Evolutionary conservation across 768 basidiomycete species (phyloP), one percentile per base, ranked within the genome.

Genomic region (Kondoa malvinella): DNA sequence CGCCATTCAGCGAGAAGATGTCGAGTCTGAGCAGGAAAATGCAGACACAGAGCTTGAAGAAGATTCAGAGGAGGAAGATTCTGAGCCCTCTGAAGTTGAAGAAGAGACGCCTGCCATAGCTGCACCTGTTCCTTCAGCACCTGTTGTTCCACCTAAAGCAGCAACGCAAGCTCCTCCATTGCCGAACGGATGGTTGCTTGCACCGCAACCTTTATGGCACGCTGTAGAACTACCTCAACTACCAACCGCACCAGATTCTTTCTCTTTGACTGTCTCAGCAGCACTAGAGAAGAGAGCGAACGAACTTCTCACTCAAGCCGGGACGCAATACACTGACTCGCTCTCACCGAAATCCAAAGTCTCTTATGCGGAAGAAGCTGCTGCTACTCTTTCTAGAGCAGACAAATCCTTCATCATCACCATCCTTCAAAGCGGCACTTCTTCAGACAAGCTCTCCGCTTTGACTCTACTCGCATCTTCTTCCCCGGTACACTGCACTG

Each of bases 401-500:
- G 92, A 94, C 76, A 81, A 82, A 16, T 81, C 79, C 3, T 97
- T 97, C 78, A 81, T 97, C 58, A 81, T 85, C 64, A 88, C 88
- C 73, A 87, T 97, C 67, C 84, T 95, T 29, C 81, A 84, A 50
- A 86, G 85, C 29, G 94, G 94, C 67, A 97, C 94, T 1, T 83
- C 92, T 17, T 89, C 89, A 17, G 94, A 96, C 75, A 82, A 89
- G 66, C 83, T 97, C 0, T 89, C 89, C 70, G 92, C 94, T 0
- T 80, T 97, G 64, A 90, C 91, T 25, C 79, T 96, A 56, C 80
- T 96, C 61, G 89, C 92, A 25, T 88, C 77, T 1, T 70, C 70
- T 27, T 71, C 70, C 0, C 73, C 71, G 0, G 64, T 75, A 4
- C 71, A 73, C 65, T 71, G 70, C 4, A 74, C 57, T 34, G 15